These are phyloP conservation scores for Termitomyces sp. DNA, from an alignment of 768 basidiomycete species.

Conservation along the genomic window DNA sequence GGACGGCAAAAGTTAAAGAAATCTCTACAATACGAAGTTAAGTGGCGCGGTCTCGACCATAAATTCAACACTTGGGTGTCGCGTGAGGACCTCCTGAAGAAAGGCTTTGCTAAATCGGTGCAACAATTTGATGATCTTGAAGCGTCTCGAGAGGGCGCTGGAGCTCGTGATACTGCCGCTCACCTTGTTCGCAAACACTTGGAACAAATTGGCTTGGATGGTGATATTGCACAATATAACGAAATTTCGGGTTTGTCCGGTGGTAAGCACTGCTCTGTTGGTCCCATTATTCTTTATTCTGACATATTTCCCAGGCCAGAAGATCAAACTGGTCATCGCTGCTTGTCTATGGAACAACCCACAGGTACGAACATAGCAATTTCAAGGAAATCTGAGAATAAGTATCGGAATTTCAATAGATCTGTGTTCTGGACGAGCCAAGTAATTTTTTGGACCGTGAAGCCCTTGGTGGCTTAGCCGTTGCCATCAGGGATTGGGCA, in stretches of 20 bases:
- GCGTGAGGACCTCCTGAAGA: conserved; percentile 77
- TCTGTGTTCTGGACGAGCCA: conserved; percentile 82
- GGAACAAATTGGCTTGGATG: conserved; percentile 94
- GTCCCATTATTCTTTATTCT: neutral
- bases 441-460: conserved; percentile 98
- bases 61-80: conserved; percentile 89
- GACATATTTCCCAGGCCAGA: conserved; percentile 57
- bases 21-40: conserved; percentile 88
- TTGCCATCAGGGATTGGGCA: conserved; percentile 93
- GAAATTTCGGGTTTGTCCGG: conserved; percentile 93
- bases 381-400: neutral
- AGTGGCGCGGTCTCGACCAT: conserved; percentile 80
- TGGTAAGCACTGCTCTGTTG: conserved; percentile 39
- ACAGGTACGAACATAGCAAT: conserved; percentile 44
- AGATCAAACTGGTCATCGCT: conserved; percentile 93
- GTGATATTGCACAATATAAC: conserved; percentile 97
- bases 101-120: conserved; percentile 86
- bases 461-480: conserved; percentile 88
- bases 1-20: conserved; percentile 98
- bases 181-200: conserved; percentile 85
- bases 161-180: conserved; percentile 78
- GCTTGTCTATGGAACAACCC: conserved; percentile 97
- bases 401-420: conserved; percentile 24
- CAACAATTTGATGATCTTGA: conserved; percentile 97
- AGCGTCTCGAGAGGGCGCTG: conserved; percentile 92